These are phyloP conservation scores for Filobasidium uniguttulatum DNA, from an alignment of 1,284 basidiomycete species.

Conservation along the genomic window DNA sequence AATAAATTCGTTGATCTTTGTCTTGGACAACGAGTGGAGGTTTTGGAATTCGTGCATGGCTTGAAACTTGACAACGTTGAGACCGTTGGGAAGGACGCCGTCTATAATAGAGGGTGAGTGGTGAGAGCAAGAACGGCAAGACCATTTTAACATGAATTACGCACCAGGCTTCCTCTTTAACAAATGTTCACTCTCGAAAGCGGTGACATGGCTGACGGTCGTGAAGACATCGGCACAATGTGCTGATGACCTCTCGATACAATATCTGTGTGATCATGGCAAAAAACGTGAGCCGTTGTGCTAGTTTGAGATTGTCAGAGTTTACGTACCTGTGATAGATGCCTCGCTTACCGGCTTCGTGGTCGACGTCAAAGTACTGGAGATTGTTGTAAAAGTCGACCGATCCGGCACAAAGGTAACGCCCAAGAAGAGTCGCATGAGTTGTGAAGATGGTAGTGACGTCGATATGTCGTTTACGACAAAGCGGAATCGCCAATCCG, in stretches of 20 bases:
- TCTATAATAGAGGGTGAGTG: constrained; percentile 39
- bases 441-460: constrained; percentile 97
- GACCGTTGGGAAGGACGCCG: constrained; percentile 91
- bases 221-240: constrained; percentile 98
- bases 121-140: neutral
- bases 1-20: constrained; percentile 95
- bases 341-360: constrained; percentile 94
- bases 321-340: constrained; percentile 51
- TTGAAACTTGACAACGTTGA: constrained; percentile 93
- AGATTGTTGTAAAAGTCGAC: constrained; percentile 99
- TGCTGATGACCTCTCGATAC: constrained; percentile 84
- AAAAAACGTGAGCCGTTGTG: neutral
- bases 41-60: constrained; percentile 98
- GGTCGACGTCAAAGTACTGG: constrained; percentile 98
- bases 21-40: constrained; percentile 76
- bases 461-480: constrained; percentile 90
- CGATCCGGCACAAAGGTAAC: constrained; percentile 91
- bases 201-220: constrained; percentile 94
- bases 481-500: constrained; percentile 88
- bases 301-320: neutral
- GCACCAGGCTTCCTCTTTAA: constrained; percentile 78
- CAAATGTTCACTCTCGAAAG: constrained; percentile 89
- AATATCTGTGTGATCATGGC: constrained; percentile 53
- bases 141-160: constrained; percentile 3
- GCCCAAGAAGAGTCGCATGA: constrained; percentile 93